phyloP scores from a whole-genome alignment of 176 grass and related monocot species.

The Cenchrus purpureus region DNA sequence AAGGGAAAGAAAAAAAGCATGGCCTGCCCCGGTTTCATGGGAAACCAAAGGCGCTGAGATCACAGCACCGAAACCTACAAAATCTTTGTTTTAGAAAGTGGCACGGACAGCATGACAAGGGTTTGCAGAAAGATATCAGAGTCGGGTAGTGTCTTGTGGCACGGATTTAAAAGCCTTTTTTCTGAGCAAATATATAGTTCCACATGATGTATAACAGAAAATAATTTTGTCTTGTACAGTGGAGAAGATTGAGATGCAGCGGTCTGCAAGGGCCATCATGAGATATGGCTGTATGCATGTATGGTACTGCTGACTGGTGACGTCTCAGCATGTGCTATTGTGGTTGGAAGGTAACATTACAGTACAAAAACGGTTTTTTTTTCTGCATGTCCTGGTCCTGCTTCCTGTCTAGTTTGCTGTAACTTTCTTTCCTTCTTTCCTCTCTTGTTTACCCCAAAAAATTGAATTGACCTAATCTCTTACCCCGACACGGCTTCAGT shows the following conservation, averaged over 20 bases:
- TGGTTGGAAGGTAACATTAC: conserved; percentile 12
- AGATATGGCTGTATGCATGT: not conserved
- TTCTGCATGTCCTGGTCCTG: not conserved
- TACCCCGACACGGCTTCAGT: not conserved
- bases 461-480: not conserved
- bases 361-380: not conserved
- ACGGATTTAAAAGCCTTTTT: not conserved
- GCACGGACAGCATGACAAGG: not conserved
- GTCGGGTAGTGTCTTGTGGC: not conserved
- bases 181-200: not conserved
- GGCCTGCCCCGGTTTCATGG: conserved; percentile 24
- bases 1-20: not conserved
- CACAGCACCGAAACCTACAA: conserved; percentile 18
- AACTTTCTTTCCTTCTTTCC: not conserved
- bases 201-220: not conserved
- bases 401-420: not conserved
- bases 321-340: conserved; percentile 17
- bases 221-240: not conserved
- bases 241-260: conserved; percentile 15
- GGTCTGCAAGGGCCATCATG: not conserved
- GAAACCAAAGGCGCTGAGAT: conserved; percentile 1
- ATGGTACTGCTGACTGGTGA: not conserved
- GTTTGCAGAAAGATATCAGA: conserved; percentile 10
- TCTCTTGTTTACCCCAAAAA: not conserved
- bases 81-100: not conserved